Evolutionary conservation across 768 basidiomycete species (phyloP).

Genomic region (Pulveroboletus ravenelii): DNA sequence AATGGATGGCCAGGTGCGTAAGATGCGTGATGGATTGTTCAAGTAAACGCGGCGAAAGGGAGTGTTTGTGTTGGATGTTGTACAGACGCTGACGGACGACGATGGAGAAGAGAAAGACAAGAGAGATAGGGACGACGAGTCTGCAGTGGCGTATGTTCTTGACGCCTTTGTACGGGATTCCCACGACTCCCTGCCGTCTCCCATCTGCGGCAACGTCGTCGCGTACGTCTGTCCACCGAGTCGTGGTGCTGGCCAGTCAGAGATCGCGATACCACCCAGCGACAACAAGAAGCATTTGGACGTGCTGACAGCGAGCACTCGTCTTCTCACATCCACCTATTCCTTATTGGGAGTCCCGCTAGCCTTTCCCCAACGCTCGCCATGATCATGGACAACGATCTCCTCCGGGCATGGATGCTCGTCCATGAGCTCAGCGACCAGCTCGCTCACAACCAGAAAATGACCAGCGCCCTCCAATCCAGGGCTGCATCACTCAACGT

Average conservation of each 20-base stretch:
- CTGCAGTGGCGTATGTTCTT: neutral
- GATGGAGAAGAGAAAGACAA: neutral
- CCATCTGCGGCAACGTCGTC: neutral
- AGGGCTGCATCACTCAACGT: constrained; percentile 78
- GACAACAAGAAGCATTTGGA: neutral
- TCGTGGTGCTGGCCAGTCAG: neutral
- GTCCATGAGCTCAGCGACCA: constrained; percentile 81
- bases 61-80: constrained; percentile 28
- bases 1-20: constrained; percentile 3
- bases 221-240: neutral
- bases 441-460: constrained; percentile 75
- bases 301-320: constrained; percentile 4
- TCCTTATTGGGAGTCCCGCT: constrained; percentile 4
- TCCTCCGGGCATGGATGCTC: constrained; percentile 73
- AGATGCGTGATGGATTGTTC: constrained; percentile 4
- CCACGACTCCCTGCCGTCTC: constrained; percentile 13
- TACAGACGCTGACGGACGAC: constrained; percentile 31
- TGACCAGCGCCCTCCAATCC: constrained; percentile 60
- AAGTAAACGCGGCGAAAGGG: constrained; percentile 15
- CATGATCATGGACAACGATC: constrained; percentile 61
- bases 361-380: neutral
- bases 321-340: neutral
- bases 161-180: constrained; percentile 7
- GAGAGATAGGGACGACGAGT: neutral
- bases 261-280: neutral